These are phyloP conservation scores for Secale cereale DNA, from an alignment of 176 grass and related monocot species.

Conservation along the genomic window DNA sequence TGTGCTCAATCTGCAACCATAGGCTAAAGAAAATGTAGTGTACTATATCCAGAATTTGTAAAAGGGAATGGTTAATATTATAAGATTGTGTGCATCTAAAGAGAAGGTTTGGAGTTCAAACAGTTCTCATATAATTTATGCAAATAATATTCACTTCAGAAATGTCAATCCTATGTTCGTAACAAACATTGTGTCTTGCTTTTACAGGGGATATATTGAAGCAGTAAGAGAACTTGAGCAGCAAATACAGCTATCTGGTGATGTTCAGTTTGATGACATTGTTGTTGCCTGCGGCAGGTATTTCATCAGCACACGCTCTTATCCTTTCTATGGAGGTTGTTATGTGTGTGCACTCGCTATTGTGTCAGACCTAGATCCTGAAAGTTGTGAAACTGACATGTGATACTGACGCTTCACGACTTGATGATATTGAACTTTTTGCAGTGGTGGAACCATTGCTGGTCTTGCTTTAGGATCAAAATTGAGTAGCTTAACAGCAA, in stretches of 20 bases:
- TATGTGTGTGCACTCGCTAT: neutral
- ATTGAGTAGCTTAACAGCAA: slow-evolving; percentile 82
- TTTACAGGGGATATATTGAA: slow-evolving; percentile 91
- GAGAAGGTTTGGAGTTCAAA: neutral
- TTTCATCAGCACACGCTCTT: neutral
- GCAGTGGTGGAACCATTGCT: slow-evolving; percentile 93
- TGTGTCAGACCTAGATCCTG: neutral
- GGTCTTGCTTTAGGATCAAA: slow-evolving; percentile 86
- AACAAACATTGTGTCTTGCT: neutral
- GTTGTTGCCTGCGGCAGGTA: slow-evolving; percentile 95
- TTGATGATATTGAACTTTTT: slow-evolving; percentile 33
- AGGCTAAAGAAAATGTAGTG: neutral
- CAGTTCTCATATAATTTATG: neutral
- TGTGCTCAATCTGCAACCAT: neutral
- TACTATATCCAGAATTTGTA: neutral
- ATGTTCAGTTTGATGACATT: slow-evolving; percentile 81
- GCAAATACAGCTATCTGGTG: slow-evolving; percentile 46
- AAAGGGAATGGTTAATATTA: neutral
- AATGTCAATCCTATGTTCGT: neutral
- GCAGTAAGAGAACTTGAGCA: slow-evolving; percentile 87
- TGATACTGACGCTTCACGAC: neutral
- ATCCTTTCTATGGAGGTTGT: neutral
- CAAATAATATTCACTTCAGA: neutral
- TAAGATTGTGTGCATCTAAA: neutral
- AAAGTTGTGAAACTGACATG: neutral